phyloP scores from a whole-genome alignment of 306 rosid genomes.

The Dryas octopetala region DNA sequence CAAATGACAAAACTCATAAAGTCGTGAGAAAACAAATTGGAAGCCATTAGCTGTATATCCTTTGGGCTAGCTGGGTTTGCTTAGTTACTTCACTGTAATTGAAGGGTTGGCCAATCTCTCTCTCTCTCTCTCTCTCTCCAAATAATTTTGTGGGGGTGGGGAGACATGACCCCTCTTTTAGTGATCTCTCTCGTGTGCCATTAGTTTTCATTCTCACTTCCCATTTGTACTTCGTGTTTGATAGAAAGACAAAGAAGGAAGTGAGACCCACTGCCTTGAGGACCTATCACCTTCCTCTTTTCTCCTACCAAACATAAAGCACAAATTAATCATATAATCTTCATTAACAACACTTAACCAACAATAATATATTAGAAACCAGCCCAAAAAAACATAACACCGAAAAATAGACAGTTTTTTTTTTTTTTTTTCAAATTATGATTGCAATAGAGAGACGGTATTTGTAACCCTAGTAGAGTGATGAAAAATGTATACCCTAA shows the following conservation, averaged over 20 bases:
- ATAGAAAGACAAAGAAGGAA: constrained; percentile 53
- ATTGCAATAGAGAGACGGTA: too few relatives aligned
- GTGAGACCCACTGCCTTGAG: constrained; percentile 35
- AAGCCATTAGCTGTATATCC: constrained; percentile 20
- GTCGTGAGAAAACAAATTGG: constrained; percentile 14
- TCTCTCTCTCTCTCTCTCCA: constrained; percentile 23
- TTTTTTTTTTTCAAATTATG: too few relatives aligned
- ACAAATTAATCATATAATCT: constrained; percentile 37
- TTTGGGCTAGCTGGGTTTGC: constrained; percentile 19
- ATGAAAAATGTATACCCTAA: too few relatives aligned
- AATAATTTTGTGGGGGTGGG: constrained; percentile 49
- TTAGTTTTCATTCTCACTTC: constrained; percentile 65
- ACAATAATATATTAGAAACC: not conserved
- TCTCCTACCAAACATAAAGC: constrained; percentile 28
- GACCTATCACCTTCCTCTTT: not conserved
- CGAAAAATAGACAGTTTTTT: too few relatives aligned
- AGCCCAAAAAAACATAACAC: too few relatives aligned
- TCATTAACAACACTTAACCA: constrained; percentile 42
- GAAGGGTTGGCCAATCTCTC: constrained; percentile 10
- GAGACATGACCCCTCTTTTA: constrained; percentile 19
- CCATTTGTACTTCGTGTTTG: constrained; percentile 54
- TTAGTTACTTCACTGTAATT: constrained; percentile 11
- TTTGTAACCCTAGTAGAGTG: too few relatives aligned
- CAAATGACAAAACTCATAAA: constrained; percentile 18
- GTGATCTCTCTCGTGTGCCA: constrained; percentile 54